phyloP scores from a whole-genome alignment of 192 early-diverging fungal genomes.

The Backusella tuberculispora region DNA sequence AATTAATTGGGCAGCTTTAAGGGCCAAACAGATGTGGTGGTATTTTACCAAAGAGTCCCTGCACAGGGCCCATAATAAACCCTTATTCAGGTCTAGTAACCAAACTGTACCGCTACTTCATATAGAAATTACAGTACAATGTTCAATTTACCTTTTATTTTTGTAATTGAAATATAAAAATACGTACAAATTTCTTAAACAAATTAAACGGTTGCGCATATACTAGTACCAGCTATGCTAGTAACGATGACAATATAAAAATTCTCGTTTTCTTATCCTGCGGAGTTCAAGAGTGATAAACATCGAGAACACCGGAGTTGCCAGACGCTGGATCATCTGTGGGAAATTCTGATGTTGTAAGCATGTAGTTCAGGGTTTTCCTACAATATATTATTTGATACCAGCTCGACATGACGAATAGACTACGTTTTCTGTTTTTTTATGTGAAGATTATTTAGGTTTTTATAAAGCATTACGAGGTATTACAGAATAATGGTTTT shows the following conservation, averaged over 20 bases:
- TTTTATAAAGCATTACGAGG: too few species aligned
- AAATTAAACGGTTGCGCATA: not conserved
- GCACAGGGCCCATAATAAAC: not conserved
- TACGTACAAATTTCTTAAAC: not conserved
- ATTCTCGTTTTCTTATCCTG: not conserved
- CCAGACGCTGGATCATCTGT: not conserved
- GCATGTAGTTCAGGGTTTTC: not conserved
- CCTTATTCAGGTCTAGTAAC: too few species aligned
- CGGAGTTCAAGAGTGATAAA: not conserved
- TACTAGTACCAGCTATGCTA: not conserved
- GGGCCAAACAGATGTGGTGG: not conserved
- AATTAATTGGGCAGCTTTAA: slow-evolving; percentile 4
- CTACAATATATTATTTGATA: not conserved
- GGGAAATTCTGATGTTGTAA: not conserved
- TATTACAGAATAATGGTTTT: too few species aligned
- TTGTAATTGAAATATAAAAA: too few species aligned
- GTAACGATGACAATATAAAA: not conserved
- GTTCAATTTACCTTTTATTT: too few species aligned
- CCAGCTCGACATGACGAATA: not conserved
- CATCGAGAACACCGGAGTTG: slow-evolving; percentile 4
- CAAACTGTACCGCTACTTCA: too few species aligned
- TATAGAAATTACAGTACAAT: too few species aligned
- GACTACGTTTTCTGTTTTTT: too few species aligned
- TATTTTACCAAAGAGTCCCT: slow-evolving; percentile 1
- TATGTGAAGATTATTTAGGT: too few species aligned